Conservation (phyloP, 768 basidiomycete genomes). For the Lactarius sanguifluus region DNA sequence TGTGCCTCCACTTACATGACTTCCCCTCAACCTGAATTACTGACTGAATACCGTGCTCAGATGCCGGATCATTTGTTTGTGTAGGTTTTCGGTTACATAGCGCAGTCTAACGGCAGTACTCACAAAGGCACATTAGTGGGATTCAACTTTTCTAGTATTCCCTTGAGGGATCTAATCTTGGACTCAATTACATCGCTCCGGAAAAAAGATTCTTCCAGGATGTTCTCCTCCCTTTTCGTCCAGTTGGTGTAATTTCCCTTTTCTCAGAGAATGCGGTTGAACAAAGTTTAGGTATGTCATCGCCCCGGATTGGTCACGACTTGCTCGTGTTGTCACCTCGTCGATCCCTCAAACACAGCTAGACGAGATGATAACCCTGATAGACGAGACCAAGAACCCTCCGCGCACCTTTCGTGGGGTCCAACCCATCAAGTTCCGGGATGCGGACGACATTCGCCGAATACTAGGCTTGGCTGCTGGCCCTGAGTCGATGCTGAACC, state of each 20-base stretch:
- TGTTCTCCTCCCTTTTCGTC: slow-evolving; percentile 7
- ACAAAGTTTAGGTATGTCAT: slow-evolving; percentile 16
- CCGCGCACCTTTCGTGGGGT: not conserved
- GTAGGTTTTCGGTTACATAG: not conserved
- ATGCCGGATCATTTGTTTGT: slow-evolving; percentile 18
- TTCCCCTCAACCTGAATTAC: not conserved
- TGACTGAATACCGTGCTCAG: slow-evolving; percentile 3
- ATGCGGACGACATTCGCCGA: slow-evolving; percentile 9
- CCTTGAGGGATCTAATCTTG: not conserved
- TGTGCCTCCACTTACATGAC: not conserved
- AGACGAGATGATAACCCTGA: slow-evolving; percentile 23
- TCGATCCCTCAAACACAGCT: slow-evolving; percentile 21
- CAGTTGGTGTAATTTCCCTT: not conserved
- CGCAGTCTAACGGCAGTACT: not conserved
- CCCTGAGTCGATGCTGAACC: slow-evolving; percentile 17
- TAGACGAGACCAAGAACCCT: not conserved
- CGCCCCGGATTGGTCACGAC: slow-evolving; percentile 7
- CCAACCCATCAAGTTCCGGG: slow-evolving; percentile 17
- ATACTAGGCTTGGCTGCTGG: slow-evolving; percentile 17
- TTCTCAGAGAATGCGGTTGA: not conserved
- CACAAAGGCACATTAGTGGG: slow-evolving; percentile 11
- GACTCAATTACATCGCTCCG: slow-evolving; percentile 15
- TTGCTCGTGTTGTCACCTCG: not conserved
- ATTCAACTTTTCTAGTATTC: not conserved
- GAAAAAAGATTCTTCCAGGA: slow-evolving; percentile 10